A percentile compares a stretch with the other conserved stretches of the same genome.
These are phyloP conservation scores for Phytophthora niederhauseri DNA, from an alignment of 352 stramenopile genomes.

Conservation along the genomic window DNA sequence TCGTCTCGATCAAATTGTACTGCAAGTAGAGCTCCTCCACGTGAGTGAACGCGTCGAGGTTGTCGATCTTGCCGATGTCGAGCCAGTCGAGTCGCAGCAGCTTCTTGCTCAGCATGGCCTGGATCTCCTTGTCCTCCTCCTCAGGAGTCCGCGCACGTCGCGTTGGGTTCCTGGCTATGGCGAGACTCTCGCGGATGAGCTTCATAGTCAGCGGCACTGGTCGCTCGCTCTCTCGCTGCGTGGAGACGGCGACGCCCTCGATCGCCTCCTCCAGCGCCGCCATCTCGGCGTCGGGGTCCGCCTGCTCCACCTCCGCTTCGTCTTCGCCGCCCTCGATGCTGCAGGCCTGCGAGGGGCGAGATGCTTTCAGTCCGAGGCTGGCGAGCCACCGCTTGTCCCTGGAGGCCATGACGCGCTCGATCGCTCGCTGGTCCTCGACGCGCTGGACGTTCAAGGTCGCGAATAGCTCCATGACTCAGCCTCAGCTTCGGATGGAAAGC, in stretches of 20 bases:
- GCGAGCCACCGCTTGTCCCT: constrained; percentile 41
- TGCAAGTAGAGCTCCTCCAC: constrained; percentile 81
- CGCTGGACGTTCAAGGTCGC: constrained; percentile 37
- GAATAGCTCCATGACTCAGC: constrained; percentile 44
- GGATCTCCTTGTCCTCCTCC: constrained; percentile 44
- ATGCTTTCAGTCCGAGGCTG: constrained; percentile 30
- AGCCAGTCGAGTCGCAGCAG: constrained; percentile 75
- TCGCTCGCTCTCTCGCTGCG: constrained; percentile 37
- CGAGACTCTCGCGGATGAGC: constrained; percentile 62
- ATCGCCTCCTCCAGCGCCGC: constrained; percentile 64
- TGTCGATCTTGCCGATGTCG: constrained; percentile 73
- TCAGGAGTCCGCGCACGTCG: constrained; percentile 10
- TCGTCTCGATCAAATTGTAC: constrained; percentile 68
- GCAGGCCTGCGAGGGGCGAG: constrained; percentile 4
- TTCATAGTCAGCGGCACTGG: constrained; percentile 63
- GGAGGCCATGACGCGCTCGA: constrained; percentile 38
- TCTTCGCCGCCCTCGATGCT: constrained; percentile 13
- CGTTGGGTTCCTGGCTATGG: constrained; percentile 12
- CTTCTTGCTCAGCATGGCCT: constrained; percentile 56
- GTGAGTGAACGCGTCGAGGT: constrained; percentile 77
- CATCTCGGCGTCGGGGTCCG: constrained; percentile 59
- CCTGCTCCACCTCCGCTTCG: constrained; percentile 25
- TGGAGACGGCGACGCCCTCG: constrained; percentile 41
- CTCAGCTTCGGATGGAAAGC: constrained; percentile 7
- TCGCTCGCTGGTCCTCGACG: constrained; percentile 37